Evolutionary conservation across 2,329 filamentous ascomycete genomes (phyloP).

Genomic region (Myriangium duriaei): DNA sequence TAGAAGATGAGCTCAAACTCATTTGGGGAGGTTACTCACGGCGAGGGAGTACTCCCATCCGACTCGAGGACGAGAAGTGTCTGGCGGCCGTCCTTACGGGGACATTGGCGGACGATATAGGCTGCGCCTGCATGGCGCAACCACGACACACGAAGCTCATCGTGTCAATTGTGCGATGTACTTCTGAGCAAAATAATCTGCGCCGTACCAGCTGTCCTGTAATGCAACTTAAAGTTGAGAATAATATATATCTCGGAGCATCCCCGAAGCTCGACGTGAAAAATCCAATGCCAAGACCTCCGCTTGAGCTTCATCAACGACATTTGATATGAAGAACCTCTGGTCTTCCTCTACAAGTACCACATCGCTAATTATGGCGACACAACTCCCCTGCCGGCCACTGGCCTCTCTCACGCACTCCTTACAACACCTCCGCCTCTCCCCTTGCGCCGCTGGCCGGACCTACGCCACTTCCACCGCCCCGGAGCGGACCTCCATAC

Average conservation of each 20-base stretch:
- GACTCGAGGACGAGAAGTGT: too few relatives aligned
- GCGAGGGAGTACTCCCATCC: too few relatives aligned
- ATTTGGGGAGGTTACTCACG: too few relatives aligned
- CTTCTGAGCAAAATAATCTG: conserved; percentile 5
- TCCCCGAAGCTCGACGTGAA: conserved; percentile 8
- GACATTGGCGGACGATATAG: background rate
- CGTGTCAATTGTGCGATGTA: conserved; percentile 7
- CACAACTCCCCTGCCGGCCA: conserved; percentile 49
- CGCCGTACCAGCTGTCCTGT: too few relatives aligned
- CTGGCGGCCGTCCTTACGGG: background rate
- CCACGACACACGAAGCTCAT: background rate
- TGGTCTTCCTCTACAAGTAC: too few relatives aligned
- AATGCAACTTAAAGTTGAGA: background rate
- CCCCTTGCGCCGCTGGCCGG: conserved; percentile 20
- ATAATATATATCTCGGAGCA: background rate
- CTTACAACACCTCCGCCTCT: conserved; percentile 42
- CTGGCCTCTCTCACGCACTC: conserved; percentile 57
- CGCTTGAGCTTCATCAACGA: conserved; percentile 1
- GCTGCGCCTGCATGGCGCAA: background rate
- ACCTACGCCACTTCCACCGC: conserved; percentile 31
- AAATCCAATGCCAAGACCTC: conserved; percentile 10
- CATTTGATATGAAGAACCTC: too few relatives aligned
- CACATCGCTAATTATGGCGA: conserved; percentile 47
- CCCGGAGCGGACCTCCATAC: conserved; percentile 34
- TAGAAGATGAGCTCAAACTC: too few relatives aligned